A percentile compares a stretch with the other conserved stretches of the same genome.
These are phyloP conservation scores for Clonostachys sp. DNA, from an alignment of 2,329 filamentous ascomycete species.

Conservation along the genomic window DNA sequence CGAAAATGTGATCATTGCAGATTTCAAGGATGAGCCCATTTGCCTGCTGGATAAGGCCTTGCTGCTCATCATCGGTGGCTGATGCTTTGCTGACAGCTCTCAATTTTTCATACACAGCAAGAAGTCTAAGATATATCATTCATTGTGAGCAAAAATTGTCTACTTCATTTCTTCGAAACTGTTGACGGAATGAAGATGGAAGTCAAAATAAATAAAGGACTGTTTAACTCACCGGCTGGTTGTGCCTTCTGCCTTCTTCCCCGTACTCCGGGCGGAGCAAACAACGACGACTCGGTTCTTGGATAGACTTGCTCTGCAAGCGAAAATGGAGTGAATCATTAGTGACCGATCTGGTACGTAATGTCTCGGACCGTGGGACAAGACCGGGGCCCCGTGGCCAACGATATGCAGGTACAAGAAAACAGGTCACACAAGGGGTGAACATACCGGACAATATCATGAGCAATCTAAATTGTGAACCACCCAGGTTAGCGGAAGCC, in stretches of 20 bases:
- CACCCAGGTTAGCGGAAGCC: no score
- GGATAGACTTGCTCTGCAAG: conserved; percentile 41
- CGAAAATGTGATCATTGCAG: conserved; percentile 73
- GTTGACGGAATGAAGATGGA: neutral
- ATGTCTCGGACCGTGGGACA: no score
- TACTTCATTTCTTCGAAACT: neutral
- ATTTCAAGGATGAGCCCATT: conserved; percentile 75
- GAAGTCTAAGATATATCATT: conserved; percentile 30
- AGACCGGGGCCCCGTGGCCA: no score
- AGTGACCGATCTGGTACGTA: no score
- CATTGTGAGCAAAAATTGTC: conserved; percentile 2
- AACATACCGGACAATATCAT: conserved; percentile 35
- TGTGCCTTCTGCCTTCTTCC: conserved; percentile 90
- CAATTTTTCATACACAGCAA: conserved; percentile 56
- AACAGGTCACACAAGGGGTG: neutral
- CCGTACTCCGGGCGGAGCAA: conserved; percentile 91
- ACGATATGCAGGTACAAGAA: no score
- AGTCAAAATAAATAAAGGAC: neutral
- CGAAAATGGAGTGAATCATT: neutral
- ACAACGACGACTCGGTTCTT: conserved; percentile 82
- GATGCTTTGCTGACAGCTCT: conserved; percentile 47
- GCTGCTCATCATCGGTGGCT: conserved; percentile 46
- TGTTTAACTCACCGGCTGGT: conserved; percentile 76
- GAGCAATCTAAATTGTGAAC: conserved; percentile 25
- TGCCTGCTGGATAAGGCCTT: conserved; percentile 57